Evolutionary conservation across 805 yeast genomes (phyloP), one percentile per base, ranked within the genome.

Genomic region (Candida ficus): DNA sequence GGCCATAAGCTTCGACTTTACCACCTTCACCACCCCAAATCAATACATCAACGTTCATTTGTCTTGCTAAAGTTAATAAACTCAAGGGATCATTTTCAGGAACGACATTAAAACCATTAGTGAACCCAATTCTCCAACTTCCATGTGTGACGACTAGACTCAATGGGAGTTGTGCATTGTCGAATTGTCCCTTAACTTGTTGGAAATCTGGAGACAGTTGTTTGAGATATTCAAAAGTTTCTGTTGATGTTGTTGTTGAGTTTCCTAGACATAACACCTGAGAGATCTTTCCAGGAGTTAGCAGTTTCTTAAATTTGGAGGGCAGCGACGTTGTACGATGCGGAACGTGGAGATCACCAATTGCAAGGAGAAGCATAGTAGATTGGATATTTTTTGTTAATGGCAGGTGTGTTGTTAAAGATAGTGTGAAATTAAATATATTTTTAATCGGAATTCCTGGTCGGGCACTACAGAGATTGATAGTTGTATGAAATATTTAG

Each of bases 1-100:
- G 66, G 9, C 93, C 85, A 56, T 89, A 91, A 0, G 97, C 96
- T 57, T 91, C 98, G 5, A 88, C 95, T 48, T 79, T 77, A 58
- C 88, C 95, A 60, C 87, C 95, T 2, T 95, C 83, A 0, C 96
- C 95, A 12, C 98, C 97, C 84, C 93, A 88, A 12, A 93, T 69
- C 49, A 93, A 67, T 5, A 93, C 75, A 61, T 93, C 98, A 29
- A 86, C 97, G 58, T 90, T 95, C 70, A 90, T 71, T 63, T 88
- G 88, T 45, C 99, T 72, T 1, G 98, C 96, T 44, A 84, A 73
- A 1, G 85, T 76, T 45, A 87, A 68, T 40, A 93, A 67, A 35
- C 95, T 80, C 52, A 90, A 76, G 4, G 96, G 95, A 56, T 93
- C 98, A 34, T 78, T 79, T 44, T 79, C 78, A 2, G 99, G 98